Evolutionary conservation across 2,329 filamentous ascomycete species (phyloP), one percentile per base, ranked within the genome.

Genomic region (Scedosporium aurantiacum): DNA sequence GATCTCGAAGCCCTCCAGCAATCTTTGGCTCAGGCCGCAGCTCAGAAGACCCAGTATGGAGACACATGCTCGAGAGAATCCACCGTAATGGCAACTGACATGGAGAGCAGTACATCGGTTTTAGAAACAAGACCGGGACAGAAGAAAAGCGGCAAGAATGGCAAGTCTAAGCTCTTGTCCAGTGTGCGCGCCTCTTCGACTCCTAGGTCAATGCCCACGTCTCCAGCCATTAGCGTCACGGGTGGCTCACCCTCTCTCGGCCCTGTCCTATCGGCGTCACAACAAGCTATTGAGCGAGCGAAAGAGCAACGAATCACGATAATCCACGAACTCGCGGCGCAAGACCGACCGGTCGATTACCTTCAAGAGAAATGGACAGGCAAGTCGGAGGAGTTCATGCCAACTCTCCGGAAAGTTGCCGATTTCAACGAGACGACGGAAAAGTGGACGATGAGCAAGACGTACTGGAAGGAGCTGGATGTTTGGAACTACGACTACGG

Each of bases 381-480:
- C 57, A 74, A 76, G 10, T 76, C 78, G 40, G 71, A 77, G n/a
- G 83, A 86, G 16, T 79, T 87, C 65, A 75, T 76, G 61, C 70
- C 73, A 2, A 79, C 79, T 0, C 70, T 87, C 12, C 75, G 80
- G 57, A 87, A 86, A 71, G 82, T 84, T 23, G 84, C 82, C 32
- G 79, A 82, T 62, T 77, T 78, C 60, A 76, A 80, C 62, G 64
- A 75, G 4, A 70, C 74, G 2, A 73, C 73, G 4, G 76, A 81
- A 63, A 83, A 77, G 65, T 87, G 81, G 78, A 71, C 74, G 40
- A 71, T 87, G 66, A 78, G 79, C 63, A 83, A 82, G 71, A 72
- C 76, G 25, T 82, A 78, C 64, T 87, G 80, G 79, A 85, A 80
- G 70, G 84, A 87, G 65, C 76, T 87, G 14, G 83, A 87, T 65